Base-by-base conservation (phyloP, 164 flowering plant species). In the Sedum album region DNA sequence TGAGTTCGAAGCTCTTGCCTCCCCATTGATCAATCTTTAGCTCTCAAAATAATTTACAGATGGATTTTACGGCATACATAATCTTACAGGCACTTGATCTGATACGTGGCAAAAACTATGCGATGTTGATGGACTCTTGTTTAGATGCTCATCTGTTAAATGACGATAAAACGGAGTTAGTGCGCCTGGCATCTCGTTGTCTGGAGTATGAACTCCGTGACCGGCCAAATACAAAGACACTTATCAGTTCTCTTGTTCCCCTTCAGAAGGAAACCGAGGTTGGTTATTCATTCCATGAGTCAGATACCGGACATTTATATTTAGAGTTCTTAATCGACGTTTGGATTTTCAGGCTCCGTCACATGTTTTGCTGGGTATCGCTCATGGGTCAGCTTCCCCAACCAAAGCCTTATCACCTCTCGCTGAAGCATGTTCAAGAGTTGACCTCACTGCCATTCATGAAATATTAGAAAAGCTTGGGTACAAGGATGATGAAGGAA, bases 341-440 rank as follows among this genome's bases (percentile, higher is more conserved):
- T 46, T 11, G 26, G 13, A 61, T 7, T 10, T 69, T 53, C 82
- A 91, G 97, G 91, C 89, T 65, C 87, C 94, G 0, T 91, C 97
- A 17, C 53, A 83, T 80, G 76, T 72, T 66, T 77, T 92, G 78
- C 55, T n/a, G n/a, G n/a, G n/a, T n/a, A n/a, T n/a, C n/a, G n/a
- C n/a, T n/a, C n/a, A n/a, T n/a, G n/a, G n/a, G n/a, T n/a, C n/a
- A n/a, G n/a, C n/a, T n/a, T n/a, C n/a, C n/a, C n/a, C n/a, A n/a
- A n/a, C n/a, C n/a, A 65, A 79, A 46, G 31, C 82, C 28, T 74
- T 92, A 69, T 79, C 96, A 21, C 94, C 96, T 68, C 66, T 92
- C 15, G 97, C 88, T 48, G 94, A 92, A 69, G 96, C 97, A 57
- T 89, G 96, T 75, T 85, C 86, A n/a, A n/a, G n/a, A n/a, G n/a